A percentile compares a stretch with the other conserved stretches of the same genome.
Conservation (phyloP, 257 asterid species). For the Petrea volubilis region DNA sequence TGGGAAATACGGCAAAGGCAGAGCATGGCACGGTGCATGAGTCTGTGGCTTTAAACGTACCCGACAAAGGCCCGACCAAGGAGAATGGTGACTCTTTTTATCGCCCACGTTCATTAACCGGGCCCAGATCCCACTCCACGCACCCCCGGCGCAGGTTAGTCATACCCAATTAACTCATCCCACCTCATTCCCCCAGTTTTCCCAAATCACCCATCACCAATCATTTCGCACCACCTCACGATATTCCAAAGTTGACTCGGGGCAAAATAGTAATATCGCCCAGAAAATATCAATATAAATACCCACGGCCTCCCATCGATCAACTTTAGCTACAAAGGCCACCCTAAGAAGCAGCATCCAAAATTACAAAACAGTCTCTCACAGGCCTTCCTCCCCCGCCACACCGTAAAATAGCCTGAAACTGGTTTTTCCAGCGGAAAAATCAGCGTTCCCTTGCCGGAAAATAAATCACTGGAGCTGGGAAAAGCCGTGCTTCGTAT, state of each 20-base stretch:
- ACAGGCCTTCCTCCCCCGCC: slow-evolving; percentile 24
- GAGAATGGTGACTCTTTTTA: slow-evolving; percentile 52
- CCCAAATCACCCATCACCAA: slow-evolving; percentile 36
- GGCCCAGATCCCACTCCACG: slow-evolving; percentile 36
- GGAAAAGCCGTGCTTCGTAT: slow-evolving; percentile 51
- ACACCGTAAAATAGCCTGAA: neutral
- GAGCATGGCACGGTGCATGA: slow-evolving; percentile 23
- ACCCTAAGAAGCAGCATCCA: slow-evolving; percentile 10
- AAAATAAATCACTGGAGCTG: slow-evolving; percentile 48
- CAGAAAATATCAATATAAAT: slow-evolving; percentile 24
- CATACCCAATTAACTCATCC: slow-evolving; percentile 18
- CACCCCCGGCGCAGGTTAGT: slow-evolving; percentile 53
- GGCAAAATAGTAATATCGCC: slow-evolving; percentile 28
- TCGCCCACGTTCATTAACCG: slow-evolving; percentile 38
- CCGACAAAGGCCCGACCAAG: slow-evolving; percentile 59
- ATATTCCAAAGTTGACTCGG: slow-evolving; percentile 29
- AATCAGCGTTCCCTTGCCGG: no score
- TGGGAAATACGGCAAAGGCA: neutral
- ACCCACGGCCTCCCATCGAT: slow-evolving; percentile 22
- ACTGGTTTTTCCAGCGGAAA: slow-evolving; percentile 17
- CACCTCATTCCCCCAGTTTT: slow-evolving; percentile 14
- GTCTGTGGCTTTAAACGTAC: slow-evolving; percentile 20
- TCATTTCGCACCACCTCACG: neutral
- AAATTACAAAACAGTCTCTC: slow-evolving; percentile 23
- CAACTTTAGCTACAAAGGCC: slow-evolving; percentile 47